phyloP scores from a whole-genome alignment of 2,329 filamentous ascomycete species.

The Fusarium transvaalense region DNA sequence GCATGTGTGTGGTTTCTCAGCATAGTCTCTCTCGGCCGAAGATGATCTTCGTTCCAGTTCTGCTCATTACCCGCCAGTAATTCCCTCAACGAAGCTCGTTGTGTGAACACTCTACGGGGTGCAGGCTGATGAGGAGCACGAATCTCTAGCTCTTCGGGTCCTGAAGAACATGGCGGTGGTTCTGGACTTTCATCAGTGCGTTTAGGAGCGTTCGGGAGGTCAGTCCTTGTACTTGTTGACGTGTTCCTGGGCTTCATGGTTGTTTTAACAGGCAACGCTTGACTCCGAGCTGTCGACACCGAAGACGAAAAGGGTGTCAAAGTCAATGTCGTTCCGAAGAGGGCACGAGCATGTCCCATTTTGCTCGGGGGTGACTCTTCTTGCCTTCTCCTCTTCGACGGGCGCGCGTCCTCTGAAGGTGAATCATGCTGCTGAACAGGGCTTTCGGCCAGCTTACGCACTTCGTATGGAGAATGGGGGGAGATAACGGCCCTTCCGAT shows the following conservation, averaged over 20 bases:
- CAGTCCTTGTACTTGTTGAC: neutral
- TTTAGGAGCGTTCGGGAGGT: neutral
- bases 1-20: neutral
- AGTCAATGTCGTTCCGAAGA: conserved; percentile 54
- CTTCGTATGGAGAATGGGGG: conserved; percentile 53
- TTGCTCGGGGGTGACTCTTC: conserved; percentile 53
- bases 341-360: conserved; percentile 50
- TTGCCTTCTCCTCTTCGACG: conserved; percentile 48
- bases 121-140: neutral
- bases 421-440: conserved; percentile 31
- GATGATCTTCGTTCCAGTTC: neutral
- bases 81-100: conserved; percentile 32
- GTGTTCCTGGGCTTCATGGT: conserved; percentile 18
- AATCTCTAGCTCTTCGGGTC: neutral
- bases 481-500: conserved; percentile 53
- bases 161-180: conserved; percentile 41
- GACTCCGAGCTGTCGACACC: conserved; percentile 28
- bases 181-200: neutral
- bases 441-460: conserved; percentile 42
- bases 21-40: neutral
- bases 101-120: conserved; percentile 28
- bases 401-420: conserved; percentile 35
- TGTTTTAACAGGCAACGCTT: conserved; percentile 40
- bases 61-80: conserved; percentile 34
- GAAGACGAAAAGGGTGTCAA: conserved; percentile 46